Evolutionary conservation across 139 green algal species (phyloP), one percentile per base, ranked within the genome.

Genomic region (Tetradesmus lagerheimii): DNA sequence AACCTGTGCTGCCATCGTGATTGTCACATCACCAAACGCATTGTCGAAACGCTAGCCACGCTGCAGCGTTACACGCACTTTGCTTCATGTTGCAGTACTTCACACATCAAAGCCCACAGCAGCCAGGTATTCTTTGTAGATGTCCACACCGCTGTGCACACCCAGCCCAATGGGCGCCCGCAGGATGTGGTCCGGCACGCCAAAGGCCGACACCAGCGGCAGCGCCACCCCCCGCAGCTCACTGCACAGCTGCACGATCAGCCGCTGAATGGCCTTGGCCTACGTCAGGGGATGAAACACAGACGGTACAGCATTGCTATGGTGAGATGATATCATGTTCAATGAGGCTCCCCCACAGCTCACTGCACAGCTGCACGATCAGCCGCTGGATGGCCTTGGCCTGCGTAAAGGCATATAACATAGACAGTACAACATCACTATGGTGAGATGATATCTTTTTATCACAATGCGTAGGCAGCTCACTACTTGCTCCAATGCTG

Each of bases 111-210:
- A 95, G 29, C 93, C 93, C 23, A 93, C 93, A 0, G 93, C 91
- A 27, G 66, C 27, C 62, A 95, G 89, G 91, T 95, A 95, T 90
- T 94, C 93, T 43, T 91, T 88, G 45, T 91, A 83, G 2, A 83
- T 89, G 81, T 91, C 88, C 18, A 84, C 80, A 15, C 88, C 88
- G 31, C 67, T 78, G 45, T 83, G 25, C 25, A 50, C 41, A 1
- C 62, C 89, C 23, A 87, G 64, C 16, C 95, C 96, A 74, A 98
- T 98, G 78, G 96, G 96, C 4, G 96, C 96, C 3, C 96, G 91
- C 87, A 98, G 90, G n/a, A 98, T 96, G 92, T 95, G 91, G 92
- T 98, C 96, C 2, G 96, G 96, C 84, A 98, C 96, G 75, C 84
- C 93, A 86, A 97, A 98, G 0, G 96, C 92, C 71, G 96, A 92